These are phyloP conservation scores for Penicillium atrosanguineum DNA, from an alignment of 495 filamentous ascomycete species.

Conservation along the genomic window DNA sequence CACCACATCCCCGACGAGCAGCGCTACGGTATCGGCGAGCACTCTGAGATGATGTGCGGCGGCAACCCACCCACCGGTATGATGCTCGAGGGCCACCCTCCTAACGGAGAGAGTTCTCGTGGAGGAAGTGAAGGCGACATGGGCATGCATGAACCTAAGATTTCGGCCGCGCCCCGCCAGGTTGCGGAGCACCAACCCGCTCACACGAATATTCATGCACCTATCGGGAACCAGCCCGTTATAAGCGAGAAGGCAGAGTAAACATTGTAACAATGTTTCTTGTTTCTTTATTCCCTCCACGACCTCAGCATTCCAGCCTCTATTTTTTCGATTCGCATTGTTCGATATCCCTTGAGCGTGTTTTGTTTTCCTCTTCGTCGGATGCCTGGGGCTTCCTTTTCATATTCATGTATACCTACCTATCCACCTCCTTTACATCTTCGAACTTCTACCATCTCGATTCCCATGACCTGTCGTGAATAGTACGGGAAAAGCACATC, in stretches of 20 bases:
- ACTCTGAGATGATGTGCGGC: constrained; percentile 69
- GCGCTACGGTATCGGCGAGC: constrained; percentile 78
- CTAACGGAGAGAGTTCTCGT: constrained; percentile 46
- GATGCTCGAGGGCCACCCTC: constrained; percentile 53
- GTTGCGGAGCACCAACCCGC: constrained; percentile 30
- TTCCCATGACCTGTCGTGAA: not conserved
- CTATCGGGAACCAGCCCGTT: constrained; percentile 11
- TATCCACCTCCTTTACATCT: not conserved
- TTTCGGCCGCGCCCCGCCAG: constrained; percentile 34
- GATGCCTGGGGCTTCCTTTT: constrained; percentile 28
- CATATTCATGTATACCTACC: constrained; percentile 1
- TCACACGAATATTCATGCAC: constrained; percentile 15
- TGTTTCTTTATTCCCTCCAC: not conserved
- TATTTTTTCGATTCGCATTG: constrained; percentile 11
- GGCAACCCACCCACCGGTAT: constrained; percentile 53
- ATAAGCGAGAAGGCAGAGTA: constrained; percentile 27
- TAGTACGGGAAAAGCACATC: not conserved
- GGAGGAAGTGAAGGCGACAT: constrained; percentile 35
- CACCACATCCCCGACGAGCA: constrained; percentile 64
- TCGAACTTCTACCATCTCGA: not conserved
- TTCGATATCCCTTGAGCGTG: constrained; percentile 35
- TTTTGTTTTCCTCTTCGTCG: constrained; percentile 1
- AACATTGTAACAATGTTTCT: constrained; percentile 1
- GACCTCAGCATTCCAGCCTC: not conserved
- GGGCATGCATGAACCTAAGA: constrained; percentile 40